These are phyloP conservation scores for Cardamine resedifolia DNA, from an alignment of 345 rosid genomes.

Conservation along the genomic window DNA sequence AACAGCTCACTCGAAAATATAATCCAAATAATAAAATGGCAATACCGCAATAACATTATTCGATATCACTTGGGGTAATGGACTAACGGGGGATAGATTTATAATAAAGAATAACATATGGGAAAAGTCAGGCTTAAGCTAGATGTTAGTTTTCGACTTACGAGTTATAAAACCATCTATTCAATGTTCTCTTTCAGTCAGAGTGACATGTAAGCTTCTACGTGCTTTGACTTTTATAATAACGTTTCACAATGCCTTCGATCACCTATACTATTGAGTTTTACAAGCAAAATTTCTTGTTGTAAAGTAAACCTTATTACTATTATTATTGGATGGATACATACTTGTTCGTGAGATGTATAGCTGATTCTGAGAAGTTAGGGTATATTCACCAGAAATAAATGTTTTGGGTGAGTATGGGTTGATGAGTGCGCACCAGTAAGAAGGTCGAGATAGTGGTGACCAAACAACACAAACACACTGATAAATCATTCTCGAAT, in stretches of 20 bases:
- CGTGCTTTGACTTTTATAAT: not conserved
- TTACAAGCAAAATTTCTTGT: too few relatives aligned
- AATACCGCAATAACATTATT: not conserved
- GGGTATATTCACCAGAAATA: not conserved
- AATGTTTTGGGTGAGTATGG: constrained; percentile 1
- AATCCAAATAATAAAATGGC: not conserved
- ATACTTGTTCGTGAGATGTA: not conserved
- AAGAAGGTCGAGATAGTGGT: constrained; percentile 8
- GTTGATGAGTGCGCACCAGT: constrained; percentile 24
- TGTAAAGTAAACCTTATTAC: too few relatives aligned
- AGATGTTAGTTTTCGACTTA: constrained; percentile 3
- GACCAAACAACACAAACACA: constrained; percentile 7
- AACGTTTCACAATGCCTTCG: not conserved
- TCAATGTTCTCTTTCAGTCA: constrained; percentile 22
- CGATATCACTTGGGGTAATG: too few relatives aligned
- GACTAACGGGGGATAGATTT: not conserved
- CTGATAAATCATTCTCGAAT: not conserved
- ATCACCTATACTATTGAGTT: not conserved
- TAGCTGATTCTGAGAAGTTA: not conserved
- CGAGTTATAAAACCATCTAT: constrained; percentile 17
- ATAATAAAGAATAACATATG: not conserved
- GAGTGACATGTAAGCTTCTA: constrained; percentile 31
- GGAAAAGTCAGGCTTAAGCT: not conserved
- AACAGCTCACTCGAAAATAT: not conserved
- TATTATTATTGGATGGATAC: not conserved